Evolutionary conservation across 495 filamentous ascomycete species (phyloP), one percentile per base, ranked within the genome.

Genomic region (Penicillium atrosanguineum): DNA sequence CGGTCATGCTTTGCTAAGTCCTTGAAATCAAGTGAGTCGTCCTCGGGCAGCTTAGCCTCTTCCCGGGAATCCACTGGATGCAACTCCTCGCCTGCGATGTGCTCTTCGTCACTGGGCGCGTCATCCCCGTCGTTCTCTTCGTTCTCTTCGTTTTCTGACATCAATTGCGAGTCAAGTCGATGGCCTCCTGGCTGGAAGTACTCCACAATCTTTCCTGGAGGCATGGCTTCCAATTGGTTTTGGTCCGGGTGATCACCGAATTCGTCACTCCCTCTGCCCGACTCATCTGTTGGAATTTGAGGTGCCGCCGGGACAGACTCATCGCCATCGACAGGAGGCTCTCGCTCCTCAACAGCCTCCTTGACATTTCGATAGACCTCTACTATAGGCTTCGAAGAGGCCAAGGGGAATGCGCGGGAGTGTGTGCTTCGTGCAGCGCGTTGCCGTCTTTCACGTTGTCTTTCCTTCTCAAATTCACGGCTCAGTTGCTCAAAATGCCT

Each of bases 401-500:
- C 87, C 51, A 92, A 83, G 15, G 93, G 94, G 61, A 91, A 91
- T 18, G 89, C 91, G 49, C 92, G 83, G 0, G 88, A 85, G 62
- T 89, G 86, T 15, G 85, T 83, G 62, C 85, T 87, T 59, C 85
- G 90, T n/a, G 89, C 87, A 40, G 88, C 88, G 52, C 90, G 80
- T 61, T 91, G 87, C 44, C 85, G 84, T 63, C 87, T 82, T 62
- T 99, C 92, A 51, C 87, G 87, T 44, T 92, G 80, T 36, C 95
- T 79, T 73, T 97, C 93, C 64, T 91, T 95, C 62, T 99, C 92
- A 58, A 98, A 97, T 59, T 99, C 95, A 6, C 92, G 87, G 52
- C 90, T 95, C 31, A 99, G 70, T 63, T 97, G 91, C 67, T 99
- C 95, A 62, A 97, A 97, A 68, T 97, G 95, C 62, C 89, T 91